A percentile compares a stretch with the other conserved stretches of the same genome.
Evolutionary conservation across 306 rosid genomes (phyloP).

Genomic region (Vigna angularis): DNA sequence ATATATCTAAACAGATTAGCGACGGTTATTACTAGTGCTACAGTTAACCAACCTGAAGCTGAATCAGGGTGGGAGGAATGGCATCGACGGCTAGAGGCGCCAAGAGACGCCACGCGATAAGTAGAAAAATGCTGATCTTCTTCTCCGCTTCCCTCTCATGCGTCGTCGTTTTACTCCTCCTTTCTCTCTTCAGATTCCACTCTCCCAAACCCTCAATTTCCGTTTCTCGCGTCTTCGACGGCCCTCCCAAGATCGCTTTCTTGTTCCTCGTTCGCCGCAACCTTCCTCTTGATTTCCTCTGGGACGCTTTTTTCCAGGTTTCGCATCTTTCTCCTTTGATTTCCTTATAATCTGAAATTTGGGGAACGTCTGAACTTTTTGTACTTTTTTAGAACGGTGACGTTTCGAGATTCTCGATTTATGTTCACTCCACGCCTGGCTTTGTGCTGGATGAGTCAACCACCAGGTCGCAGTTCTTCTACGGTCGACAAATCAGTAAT

Average conservation of each 20-base stretch:
- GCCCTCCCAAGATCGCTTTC: conserved; percentile 87
- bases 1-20: background rate
- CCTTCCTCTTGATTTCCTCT: conserved; percentile 92
- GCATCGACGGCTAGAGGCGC: conserved; percentile 44
- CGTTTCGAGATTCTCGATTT: conserved; percentile 63
- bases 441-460: conserved; percentile 59
- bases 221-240: conserved; percentile 49
- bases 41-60: background rate
- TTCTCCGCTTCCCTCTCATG: conserved; percentile 60
- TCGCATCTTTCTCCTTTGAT: background rate
- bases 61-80: conserved; percentile 8
- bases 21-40: background rate
- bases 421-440: conserved; percentile 63
- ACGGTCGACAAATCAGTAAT: conserved; percentile 53
- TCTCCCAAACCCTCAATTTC: conserved; percentile 46
- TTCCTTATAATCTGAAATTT: background rate
- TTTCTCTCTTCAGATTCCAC: conserved; percentile 60
- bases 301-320: conserved; percentile 92
- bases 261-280: conserved; percentile 81
- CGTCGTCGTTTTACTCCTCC: conserved; percentile 48
- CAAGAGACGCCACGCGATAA: conserved; percentile 63
- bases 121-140: conserved; percentile 60
- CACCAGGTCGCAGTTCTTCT: conserved; percentile 55
- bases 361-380: background rate
- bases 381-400: conserved; percentile 54